These are phyloP conservation scores for Parsonsia alboflavescens DNA, from an alignment of 257 asterid genomes.

Conservation along the genomic window DNA sequence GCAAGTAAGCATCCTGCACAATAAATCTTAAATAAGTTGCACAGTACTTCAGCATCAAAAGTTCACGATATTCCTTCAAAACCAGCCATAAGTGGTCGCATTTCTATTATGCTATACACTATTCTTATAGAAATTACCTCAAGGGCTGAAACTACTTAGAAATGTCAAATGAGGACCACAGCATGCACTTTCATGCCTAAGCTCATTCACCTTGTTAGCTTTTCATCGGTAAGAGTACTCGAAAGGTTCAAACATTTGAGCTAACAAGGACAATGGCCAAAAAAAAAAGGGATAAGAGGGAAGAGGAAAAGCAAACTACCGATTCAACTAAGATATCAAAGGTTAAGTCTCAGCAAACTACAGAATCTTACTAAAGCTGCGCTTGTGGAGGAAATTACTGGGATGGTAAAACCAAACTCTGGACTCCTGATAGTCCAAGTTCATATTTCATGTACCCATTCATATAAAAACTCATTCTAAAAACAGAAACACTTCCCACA, in stretches of 20 bases:
- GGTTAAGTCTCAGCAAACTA: not conserved
- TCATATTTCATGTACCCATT: not conserved
- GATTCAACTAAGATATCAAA: not conserved
- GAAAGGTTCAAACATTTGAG: not conserved
- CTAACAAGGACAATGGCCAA: not conserved
- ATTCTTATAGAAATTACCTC: not conserved
- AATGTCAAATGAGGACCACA: not conserved
- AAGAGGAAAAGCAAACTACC: not conserved
- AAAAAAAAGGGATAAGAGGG: not conserved
- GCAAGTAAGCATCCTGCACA: conserved; percentile 71
- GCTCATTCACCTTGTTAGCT: not conserved
- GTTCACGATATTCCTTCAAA: not conserved
- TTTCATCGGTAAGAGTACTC: not conserved
- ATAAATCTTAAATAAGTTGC: not conserved
- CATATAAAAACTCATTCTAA: not conserved
- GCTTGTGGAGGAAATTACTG: not conserved
- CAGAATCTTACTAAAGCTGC: not conserved
- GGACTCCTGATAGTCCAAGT: not conserved
- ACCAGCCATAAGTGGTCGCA: not conserved
- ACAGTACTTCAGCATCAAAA: not conserved
- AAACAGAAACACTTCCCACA: not conserved
- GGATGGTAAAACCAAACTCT: not conserved
- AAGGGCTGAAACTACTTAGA: not conserved
- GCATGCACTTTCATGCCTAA: not conserved
- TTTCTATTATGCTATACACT: not conserved